Evolutionary conservation across 805 yeast species (phyloP), one percentile per base, ranked within the genome.

Genomic region (Ogataea polymorpha): DNA sequence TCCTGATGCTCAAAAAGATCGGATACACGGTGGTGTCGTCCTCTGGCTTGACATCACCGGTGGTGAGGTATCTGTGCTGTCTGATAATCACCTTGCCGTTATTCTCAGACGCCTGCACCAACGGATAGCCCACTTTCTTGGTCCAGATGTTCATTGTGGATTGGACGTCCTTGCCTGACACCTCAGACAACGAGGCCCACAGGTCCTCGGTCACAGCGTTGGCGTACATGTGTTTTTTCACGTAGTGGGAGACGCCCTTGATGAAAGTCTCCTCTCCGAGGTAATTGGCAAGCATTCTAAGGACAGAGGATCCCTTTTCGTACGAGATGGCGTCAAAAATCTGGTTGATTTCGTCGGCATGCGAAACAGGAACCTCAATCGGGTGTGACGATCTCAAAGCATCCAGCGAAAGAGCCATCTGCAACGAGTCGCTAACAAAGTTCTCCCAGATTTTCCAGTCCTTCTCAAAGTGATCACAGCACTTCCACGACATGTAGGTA

Each of bases 271-370:
- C 88, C 46, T 73, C 79, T 36, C 93, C 90, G 40, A 87, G 63
- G 69, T 77, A 79, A 49, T 74, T 75, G 29, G 90, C 79, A 41
- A 86, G 68, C 95, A 86, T 86, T 59, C 80, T 72, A 47, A 86
- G 75, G 12, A 82, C 74, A 20, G 91, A 79, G 4, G 89, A 82
- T 39, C 95, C 95, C 67, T 86, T 86, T 49, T 80, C 70, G 62
- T 86, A 86, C 5, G 95, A 85, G 44, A 86, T 86, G 29, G 82
- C 82, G 58, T 86, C 96, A 56, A 86, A 86, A 21, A 86, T 79
- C 67, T 86, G 91, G 56, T 82, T 82, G 44, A 86, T 82, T 56
- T 86, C 91, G 51, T 80, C 79, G 6, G 91, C 91, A 54, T 82
- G 80, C 51, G 74, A 63, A n/a, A 87, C 86, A 6, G 88, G 86